Percentiles rank a stretch among this genome's conserved stretches.
phyloP scores from a whole-genome alignment of 1,284 basidiomycete genomes.

The Cystobasidiaceae sp. region DNA sequence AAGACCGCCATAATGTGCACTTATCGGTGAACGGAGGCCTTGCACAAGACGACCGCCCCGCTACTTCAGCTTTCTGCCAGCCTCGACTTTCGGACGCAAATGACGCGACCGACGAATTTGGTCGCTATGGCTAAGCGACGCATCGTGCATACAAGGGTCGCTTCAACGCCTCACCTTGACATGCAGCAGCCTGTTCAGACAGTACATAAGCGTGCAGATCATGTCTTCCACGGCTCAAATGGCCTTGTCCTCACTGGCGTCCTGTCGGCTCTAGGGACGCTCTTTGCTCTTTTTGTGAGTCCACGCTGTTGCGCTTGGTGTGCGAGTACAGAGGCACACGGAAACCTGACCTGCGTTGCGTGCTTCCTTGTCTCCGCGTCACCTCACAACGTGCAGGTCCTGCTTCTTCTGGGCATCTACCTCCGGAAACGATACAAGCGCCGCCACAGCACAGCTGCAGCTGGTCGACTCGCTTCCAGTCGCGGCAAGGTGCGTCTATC shows the following conservation, averaged over 20 bases:
- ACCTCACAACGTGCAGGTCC: background rate
- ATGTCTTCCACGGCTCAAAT: background rate
- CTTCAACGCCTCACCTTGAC: background rate
- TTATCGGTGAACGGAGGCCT: no score
- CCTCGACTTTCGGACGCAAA: no score
- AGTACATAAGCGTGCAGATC: background rate
- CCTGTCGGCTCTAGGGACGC: background rate
- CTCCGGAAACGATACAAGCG: background rate
- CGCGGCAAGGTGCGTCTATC: conserved; percentile 1
- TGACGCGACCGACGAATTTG: no score
- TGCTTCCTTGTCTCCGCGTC: background rate
- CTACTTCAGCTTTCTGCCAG: no score
- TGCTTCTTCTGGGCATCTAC: background rate
- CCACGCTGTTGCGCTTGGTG: background rate
- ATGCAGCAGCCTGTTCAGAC: background rate
- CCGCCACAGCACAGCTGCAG: background rate
- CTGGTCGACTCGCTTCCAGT: background rate
- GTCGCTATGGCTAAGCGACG: no score
- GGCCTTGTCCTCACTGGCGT: conserved; percentile 9
- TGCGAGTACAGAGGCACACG: background rate
- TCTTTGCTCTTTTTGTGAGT: conserved; percentile 1
- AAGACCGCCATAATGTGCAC: background rate
- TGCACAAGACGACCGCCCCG: no score
- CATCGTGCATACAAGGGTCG: no score
- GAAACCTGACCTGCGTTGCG: background rate